These are phyloP conservation scores for Cocos nucifera DNA, from an alignment of 176 grass and related monocot genomes.

Conservation along the genomic window DNA sequence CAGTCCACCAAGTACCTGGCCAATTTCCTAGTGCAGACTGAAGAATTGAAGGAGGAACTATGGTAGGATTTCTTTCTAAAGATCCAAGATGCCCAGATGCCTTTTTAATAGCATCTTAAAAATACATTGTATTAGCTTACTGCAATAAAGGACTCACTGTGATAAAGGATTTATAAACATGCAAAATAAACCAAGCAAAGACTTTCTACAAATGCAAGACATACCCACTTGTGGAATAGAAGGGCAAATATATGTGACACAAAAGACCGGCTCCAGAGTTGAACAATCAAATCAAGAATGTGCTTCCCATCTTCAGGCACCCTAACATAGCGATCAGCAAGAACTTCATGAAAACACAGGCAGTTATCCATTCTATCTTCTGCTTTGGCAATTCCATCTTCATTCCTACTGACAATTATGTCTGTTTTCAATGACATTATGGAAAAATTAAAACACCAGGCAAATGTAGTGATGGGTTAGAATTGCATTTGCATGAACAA, in stretches of 20 bases:
- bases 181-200: not conserved
- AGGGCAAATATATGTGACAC: conserved; percentile 89
- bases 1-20: too few species aligned
- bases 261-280: conserved; percentile 97
- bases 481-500: too few species aligned
- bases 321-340: conserved; percentile 73
- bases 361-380: conserved; percentile 39
- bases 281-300: conserved; percentile 87
- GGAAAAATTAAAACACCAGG: not conserved
- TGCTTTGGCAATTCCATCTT: conserved; percentile 32
- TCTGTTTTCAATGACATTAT: too few species aligned
- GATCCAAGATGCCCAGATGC: too few species aligned
- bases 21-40: too few species aligned
- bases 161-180: too few species aligned
- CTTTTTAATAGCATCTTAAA: too few species aligned
- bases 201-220: conserved; percentile 4
- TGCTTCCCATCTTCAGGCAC: conserved; percentile 59
- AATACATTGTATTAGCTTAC: too few species aligned
- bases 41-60: too few species aligned
- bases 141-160: too few species aligned
- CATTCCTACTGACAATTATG: conserved; percentile 25
- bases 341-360: conserved; percentile 84
- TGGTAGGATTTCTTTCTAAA: too few species aligned
- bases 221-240: conserved; percentile 96
- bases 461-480: too few species aligned